Conservation (phyloP, 352 stramenopile species). For the Phytophthora chlamydospora region DNA sequence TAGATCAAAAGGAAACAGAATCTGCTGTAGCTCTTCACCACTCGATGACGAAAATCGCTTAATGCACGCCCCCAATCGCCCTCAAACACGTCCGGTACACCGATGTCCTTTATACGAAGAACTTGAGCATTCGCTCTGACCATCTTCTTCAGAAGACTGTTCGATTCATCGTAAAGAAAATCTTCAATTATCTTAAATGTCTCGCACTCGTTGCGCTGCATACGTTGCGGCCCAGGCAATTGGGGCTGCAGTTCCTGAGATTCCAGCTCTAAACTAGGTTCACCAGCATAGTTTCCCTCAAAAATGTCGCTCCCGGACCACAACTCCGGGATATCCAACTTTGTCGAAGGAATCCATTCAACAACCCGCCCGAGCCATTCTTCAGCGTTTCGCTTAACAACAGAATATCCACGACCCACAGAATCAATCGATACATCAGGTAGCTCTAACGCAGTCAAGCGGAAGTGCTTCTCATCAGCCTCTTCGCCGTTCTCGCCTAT, state of each 20-base stretch:
- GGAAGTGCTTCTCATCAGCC: background rate
- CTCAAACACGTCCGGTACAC: slow-evolving; percentile 28
- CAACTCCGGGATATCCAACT: background rate
- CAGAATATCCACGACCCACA: background rate
- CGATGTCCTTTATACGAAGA: slow-evolving; percentile 21
- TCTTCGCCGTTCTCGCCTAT: background rate
- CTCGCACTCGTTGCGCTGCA: slow-evolving; percentile 30
- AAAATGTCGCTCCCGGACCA: slow-evolving; percentile 5
- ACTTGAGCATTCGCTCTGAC: slow-evolving; percentile 17
- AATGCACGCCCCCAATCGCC: slow-evolving; percentile 7
- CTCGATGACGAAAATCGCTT: background rate
- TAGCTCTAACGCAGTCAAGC: slow-evolving; percentile 9
- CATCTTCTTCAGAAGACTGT: slow-evolving; percentile 25
- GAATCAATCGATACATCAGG: background rate
- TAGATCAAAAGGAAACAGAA: slow-evolving; percentile 35
- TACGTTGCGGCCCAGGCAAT: slow-evolving; percentile 5
- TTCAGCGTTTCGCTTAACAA: slow-evolving; percentile 16
- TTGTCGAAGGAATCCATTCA: background rate
- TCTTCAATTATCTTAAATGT: background rate
- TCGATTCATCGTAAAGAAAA: slow-evolving; percentile 27
- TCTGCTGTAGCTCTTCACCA: slow-evolving; percentile 16
- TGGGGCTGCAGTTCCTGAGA: background rate
- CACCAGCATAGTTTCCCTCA: background rate
- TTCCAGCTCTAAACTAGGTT: background rate
- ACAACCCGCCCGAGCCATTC: slow-evolving; percentile 13